Evolutionary conservation across 768 basidiomycete species (phyloP), one percentile per base, ranked within the genome.

Genomic region (Boletellus ananiceps): DNA sequence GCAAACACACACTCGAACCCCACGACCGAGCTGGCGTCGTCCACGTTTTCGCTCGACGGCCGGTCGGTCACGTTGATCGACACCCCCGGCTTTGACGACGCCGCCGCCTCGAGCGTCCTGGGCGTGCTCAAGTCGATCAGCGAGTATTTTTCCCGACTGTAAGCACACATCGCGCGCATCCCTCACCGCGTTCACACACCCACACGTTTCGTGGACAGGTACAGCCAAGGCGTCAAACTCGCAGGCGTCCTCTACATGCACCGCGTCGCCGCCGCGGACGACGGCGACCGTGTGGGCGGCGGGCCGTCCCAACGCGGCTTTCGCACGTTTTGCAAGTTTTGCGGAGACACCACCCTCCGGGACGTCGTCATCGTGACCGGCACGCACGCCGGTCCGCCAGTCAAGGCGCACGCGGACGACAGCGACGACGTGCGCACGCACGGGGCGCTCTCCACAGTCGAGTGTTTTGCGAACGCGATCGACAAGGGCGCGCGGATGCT

Each of bases 11-110:
- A 68, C 19, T 49, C 78, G 16, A 27, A 8, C 8, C 67, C 69
- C 57, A 80, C 78, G 0, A 62, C 57, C 31, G 57, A 60, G 12
- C 71, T 82, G 4, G 65, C 74, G 53, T 59, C 69, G 2, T 64
- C 75, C 0, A 53, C 73, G 1, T 77, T 81, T 55, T 50, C 67
- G 18, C 57, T 79, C 2, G 72, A 76, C 42, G 76, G 74, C 1
- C 65, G 62, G 11, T 55, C 46, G 21, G 67, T 82, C 38, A 73
- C 67, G 1, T 62, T 83, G 21, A 74, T 83, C 44, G 81, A 83
- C 55, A 82, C 80, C 0, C 80, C 81, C 2, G 81, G 81, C 5
- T 82, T 81, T 49, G 78, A 80, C 51, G 78, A 81, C 51, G 72
- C 74, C 4, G 34, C 33, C 29, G 8, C 29, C n/a, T 68, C 63